These are phyloP conservation scores for Lachnellula occidentalis DNA, from an alignment of 2,329 filamentous ascomycete species.

Conservation along the genomic window DNA sequence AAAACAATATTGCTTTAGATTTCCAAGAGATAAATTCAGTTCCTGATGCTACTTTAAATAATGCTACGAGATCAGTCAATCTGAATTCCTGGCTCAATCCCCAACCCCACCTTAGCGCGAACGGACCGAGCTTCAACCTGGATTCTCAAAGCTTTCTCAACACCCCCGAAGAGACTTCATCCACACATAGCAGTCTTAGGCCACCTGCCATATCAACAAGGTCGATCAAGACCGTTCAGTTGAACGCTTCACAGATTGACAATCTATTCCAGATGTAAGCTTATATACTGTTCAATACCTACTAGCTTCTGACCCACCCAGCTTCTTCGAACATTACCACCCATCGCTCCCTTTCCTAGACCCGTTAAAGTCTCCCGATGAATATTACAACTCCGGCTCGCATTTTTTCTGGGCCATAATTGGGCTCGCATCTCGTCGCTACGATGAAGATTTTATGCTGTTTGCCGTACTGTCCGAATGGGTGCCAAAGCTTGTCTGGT, in stretches of 20 bases:
- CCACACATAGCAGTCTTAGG: background rate
- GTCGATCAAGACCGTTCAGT: slow-evolving; percentile 6
- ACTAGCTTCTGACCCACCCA: background rate
- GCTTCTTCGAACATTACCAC: slow-evolving; percentile 16
- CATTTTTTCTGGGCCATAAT: slow-evolving; percentile 17
- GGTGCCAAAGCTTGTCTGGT: slow-evolving; percentile 12
- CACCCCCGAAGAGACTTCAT: background rate
- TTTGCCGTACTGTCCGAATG: slow-evolving; percentile 4
- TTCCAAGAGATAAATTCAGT: background rate
- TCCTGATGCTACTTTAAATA: background rate
- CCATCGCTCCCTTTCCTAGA: slow-evolving; percentile 12
- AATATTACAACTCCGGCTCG: slow-evolving; percentile 7
- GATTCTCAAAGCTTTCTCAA: background rate
- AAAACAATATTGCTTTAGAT: background rate
- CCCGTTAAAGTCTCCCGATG: slow-evolving; percentile 8
- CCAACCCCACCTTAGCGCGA: background rate
- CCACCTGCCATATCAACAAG: background rate
- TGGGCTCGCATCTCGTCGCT: slow-evolving; percentile 14
- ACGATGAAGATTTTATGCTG: slow-evolving; percentile 8
- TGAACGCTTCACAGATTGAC: slow-evolving; percentile 4
- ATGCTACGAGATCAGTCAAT: background rate
- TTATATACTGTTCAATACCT: background rate
- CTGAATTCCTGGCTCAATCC: background rate
- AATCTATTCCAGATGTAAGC: slow-evolving; percentile 11
- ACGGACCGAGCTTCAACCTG: background rate